Evolutionary conservation across 2,329 filamentous ascomycete species (phyloP).

Genomic region (Talaromyces sp.): DNA sequence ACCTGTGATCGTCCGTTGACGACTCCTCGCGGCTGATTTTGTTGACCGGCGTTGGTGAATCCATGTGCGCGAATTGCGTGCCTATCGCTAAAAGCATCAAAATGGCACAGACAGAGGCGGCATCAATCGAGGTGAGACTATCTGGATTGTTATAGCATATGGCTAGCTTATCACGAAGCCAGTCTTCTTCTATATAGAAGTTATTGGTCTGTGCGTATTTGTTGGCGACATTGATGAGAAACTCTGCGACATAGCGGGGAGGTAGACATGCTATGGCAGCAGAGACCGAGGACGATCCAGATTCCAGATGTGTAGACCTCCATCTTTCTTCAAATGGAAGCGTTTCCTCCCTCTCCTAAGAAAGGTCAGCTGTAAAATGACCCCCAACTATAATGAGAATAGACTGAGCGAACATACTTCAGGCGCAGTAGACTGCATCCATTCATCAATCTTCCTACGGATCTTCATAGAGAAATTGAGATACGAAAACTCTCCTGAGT

Average conservation of each 20-base stretch:
- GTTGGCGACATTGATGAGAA: constrained; percentile 41
- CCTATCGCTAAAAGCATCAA: constrained; percentile 42
- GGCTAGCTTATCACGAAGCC: constrained; percentile 37
- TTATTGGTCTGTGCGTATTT: constrained; percentile 42
- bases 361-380: constrained; percentile 7
- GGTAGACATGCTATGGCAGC: constrained; percentile 38
- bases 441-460: constrained; percentile 39
- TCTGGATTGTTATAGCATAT: constrained; percentile 34
- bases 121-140: constrained; percentile 34
- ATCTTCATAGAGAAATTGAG: constrained; percentile 43
- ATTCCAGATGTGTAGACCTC: constrained; percentile 39
- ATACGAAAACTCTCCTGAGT: constrained; percentile 44
- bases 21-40: constrained; percentile 23
- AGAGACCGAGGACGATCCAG: constrained; percentile 34
- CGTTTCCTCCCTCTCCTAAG: constrained; percentile 32
- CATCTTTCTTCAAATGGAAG: constrained; percentile 40
- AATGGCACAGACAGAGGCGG: constrained; percentile 38
- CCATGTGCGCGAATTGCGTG: constrained; percentile 42
- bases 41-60: constrained; percentile 35
- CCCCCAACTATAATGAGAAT: not conserved
- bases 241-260: constrained; percentile 41
- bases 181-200: constrained; percentile 41
- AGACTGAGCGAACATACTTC: constrained; percentile 23
- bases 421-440: constrained; percentile 36
- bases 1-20: constrained; percentile 29